Percentiles rank a stretch among this genome's conserved stretches.
These are phyloP conservation scores for Lasiosphaeriaceae sp. DNA, from an alignment of 495 filamentous ascomycete genomes.

Conservation along the genomic window DNA sequence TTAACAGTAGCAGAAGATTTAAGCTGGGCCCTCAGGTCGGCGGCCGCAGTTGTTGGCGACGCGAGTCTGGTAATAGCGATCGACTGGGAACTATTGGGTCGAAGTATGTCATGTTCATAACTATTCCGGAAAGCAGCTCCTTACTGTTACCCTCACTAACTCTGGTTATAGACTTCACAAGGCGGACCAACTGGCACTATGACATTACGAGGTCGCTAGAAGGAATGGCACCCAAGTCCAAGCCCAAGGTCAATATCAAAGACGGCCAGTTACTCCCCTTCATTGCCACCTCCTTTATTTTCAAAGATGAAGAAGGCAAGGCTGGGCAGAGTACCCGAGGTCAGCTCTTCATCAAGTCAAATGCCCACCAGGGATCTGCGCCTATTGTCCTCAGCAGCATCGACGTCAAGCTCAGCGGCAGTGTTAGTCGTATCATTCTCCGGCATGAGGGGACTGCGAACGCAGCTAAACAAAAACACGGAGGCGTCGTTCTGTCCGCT, in stretches of 20 bases:
- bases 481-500: constrained; percentile 8
- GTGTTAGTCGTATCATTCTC: constrained; percentile 54
- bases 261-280: constrained; percentile 68
- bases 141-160: constrained; percentile 6
- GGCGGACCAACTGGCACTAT: constrained; percentile 61
- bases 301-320: constrained; percentile 69
- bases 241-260: constrained; percentile 60
- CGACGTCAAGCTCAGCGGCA: constrained; percentile 64
- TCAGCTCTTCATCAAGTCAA: constrained; percentile 73
- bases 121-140: neutral
- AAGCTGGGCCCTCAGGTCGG: constrained; percentile 68
- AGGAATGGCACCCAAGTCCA: constrained; percentile 49
- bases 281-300: constrained; percentile 68
- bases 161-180: constrained; percentile 50
- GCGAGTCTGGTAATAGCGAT: constrained; percentile 64
- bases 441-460: constrained; percentile 29
- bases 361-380: constrained; percentile 56
- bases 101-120: constrained; percentile 43
- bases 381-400: constrained; percentile 64
- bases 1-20: constrained; percentile 69
- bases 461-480: constrained; percentile 5
- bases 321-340: constrained; percentile 72
- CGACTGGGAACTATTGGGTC: constrained; percentile 79
- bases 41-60: constrained; percentile 61
- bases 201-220: constrained; percentile 69